phyloP scores from a whole-genome alignment of 2,329 filamentous ascomycete genomes.

The Alternaria rosae region DNA sequence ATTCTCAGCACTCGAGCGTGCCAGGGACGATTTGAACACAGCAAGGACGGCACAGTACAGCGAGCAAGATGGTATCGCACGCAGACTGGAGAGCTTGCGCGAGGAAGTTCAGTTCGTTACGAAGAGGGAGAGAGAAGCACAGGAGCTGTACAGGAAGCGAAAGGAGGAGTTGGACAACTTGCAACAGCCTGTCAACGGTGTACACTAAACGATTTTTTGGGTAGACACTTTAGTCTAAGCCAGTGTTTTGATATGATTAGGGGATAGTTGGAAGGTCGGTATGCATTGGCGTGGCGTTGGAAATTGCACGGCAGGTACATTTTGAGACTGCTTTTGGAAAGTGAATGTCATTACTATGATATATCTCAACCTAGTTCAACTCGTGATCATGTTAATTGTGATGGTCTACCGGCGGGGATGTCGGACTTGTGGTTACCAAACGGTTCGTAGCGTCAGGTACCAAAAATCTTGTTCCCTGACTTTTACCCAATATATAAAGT shows the following conservation, averaged over 20 bases:
- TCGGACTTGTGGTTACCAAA: not conserved
- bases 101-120: slow-evolving; percentile 85
- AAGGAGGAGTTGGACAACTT: slow-evolving; percentile 80
- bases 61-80: slow-evolving; percentile 77
- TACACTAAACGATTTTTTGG: slow-evolving; percentile 32
- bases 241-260: not conserved
- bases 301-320: slow-evolving; percentile 7
- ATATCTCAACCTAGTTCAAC: not conserved
- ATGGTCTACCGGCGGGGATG: not conserved
- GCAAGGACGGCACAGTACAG: slow-evolving; percentile 79
- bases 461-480: not conserved
- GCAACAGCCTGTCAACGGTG: slow-evolving; percentile 47
- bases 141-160: slow-evolving; percentile 79
- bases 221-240: not conserved
- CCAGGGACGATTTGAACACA: slow-evolving; percentile 72
- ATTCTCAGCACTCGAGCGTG: slow-evolving; percentile 75
- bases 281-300: slow-evolving; percentile 20
- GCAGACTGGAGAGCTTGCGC: slow-evolving; percentile 75
- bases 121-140: slow-evolving; percentile 84
- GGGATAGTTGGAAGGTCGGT: not conserved
- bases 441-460: not conserved
- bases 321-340: not conserved
- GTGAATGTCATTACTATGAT: not conserved
- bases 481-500: not conserved
- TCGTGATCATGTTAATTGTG: not conserved